Percentiles rank a stretch among this genome's conserved stretches.
Conservation (phyloP, 345 rosid genomes). For the Acer negundo region DNA sequence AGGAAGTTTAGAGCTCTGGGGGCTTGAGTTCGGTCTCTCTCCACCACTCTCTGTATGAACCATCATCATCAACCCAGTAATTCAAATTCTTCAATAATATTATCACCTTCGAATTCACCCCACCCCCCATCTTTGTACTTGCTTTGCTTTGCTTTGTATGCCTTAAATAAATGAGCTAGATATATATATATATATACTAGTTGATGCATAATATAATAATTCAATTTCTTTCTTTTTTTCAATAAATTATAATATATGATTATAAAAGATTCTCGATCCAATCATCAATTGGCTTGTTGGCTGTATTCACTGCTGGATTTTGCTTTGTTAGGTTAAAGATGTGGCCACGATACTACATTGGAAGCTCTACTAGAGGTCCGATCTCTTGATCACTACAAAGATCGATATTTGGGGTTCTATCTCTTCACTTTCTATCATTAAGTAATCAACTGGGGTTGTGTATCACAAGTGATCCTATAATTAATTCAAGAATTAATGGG, state of each 20-base stretch:
- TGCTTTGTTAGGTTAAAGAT: constrained; percentile 88
- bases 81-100: not conserved
- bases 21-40: constrained; percentile 73
- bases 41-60: constrained; percentile 80
- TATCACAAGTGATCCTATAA: constrained; percentile 20
- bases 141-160: constrained; percentile 11
- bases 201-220: constrained; percentile 20
- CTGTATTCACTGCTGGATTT: constrained; percentile 49
- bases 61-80: constrained; percentile 22
- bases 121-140: constrained; percentile 25
- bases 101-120: constrained; percentile 5
- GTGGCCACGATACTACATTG: constrained; percentile 99
- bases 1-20: constrained; percentile 95
- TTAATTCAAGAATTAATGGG: constrained; percentile 17
- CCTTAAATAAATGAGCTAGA: constrained; percentile 17
- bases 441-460: constrained; percentile 9
- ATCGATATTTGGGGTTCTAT: constrained; percentile 22
- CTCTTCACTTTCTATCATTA: constrained; percentile 21
- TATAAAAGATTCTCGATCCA: not conserved
- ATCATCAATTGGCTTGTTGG: constrained; percentile 28
- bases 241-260: not conserved
- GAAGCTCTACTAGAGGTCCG: constrained; percentile 67
- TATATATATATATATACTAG: not conserved
- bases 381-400: constrained; percentile 29
- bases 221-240: not conserved